Evolutionary conservation across 768 basidiomycete species (phyloP).

Genomic region (Tephrocybe sp.): DNA sequence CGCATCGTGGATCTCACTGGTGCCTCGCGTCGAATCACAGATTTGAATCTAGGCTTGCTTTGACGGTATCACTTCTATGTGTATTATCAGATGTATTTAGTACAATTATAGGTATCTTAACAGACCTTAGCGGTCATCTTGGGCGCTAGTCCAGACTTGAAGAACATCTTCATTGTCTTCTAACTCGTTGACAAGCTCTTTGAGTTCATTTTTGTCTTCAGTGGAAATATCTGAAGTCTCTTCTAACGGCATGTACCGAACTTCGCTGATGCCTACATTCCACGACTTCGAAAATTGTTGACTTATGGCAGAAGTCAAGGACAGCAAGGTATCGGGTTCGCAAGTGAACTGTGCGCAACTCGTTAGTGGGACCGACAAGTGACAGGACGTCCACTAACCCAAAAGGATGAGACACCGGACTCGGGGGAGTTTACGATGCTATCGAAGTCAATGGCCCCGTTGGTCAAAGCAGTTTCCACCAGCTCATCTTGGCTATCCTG

Average conservation of each 20-base stretch:
- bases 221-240: slow-evolving; percentile 30
- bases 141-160: slow-evolving; percentile 57
- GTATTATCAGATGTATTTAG: neutral
- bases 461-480: slow-evolving; percentile 16
- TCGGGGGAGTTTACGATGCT: slow-evolving; percentile 1
- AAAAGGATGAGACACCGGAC: slow-evolving; percentile 2
- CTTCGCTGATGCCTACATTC: slow-evolving; percentile 29
- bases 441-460: slow-evolving; percentile 23
- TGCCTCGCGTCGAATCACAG: neutral
- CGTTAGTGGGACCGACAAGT: neutral
- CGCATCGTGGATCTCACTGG: slow-evolving; percentile 15
- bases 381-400: slow-evolving; percentile 2
- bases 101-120: neutral
- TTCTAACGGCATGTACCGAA: slow-evolving; percentile 56
- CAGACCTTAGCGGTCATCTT: slow-evolving; percentile 21
- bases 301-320: slow-evolving; percentile 35
- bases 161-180: slow-evolving; percentile 60
- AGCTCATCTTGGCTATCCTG: slow-evolving; percentile 33
- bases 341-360: slow-evolving; percentile 42
- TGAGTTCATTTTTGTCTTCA: slow-evolving; percentile 40
- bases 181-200: slow-evolving; percentile 47
- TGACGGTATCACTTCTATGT: neutral
- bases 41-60: neutral
- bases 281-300: slow-evolving; percentile 20
- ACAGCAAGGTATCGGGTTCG: slow-evolving; percentile 37